Conservation (phyloP, 495 filamentous ascomycete genomes). For the Tirmania nivea region DNA sequence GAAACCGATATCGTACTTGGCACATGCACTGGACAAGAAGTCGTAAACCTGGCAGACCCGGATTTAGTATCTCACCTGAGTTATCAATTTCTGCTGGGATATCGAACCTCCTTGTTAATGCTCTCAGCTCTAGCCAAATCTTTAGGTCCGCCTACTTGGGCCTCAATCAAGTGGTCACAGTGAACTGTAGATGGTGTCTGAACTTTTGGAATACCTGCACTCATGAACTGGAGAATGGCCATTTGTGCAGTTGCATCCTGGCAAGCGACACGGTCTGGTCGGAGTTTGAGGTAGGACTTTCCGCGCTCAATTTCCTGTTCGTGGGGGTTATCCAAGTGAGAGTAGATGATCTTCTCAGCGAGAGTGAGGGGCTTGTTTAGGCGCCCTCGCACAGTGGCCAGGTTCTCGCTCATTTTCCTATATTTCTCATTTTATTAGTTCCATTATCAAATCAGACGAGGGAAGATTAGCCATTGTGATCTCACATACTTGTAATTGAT, state of each 20-base stretch:
- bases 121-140: constrained; percentile 76
- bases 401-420: constrained; percentile 97
- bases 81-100: background rate
- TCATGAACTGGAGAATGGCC: constrained; percentile 99
- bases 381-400: constrained; percentile 63
- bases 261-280: constrained; percentile 94
- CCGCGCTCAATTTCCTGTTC: constrained; percentile 67
- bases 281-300: constrained; percentile 81
- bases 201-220: constrained; percentile 81
- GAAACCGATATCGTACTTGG: constrained; percentile 99
- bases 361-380: constrained; percentile 84
- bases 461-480: too few relatives aligned
- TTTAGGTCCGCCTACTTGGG: constrained; percentile 80
- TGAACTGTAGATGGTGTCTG: constrained; percentile 92
- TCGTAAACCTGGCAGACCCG: constrained; percentile 45
- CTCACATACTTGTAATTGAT: constrained; percentile 50
- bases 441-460: background rate
- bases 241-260: constrained; percentile 99
- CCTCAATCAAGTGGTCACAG: constrained; percentile 99
- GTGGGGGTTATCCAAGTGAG: constrained; percentile 92
- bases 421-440: constrained; percentile 26
- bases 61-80: background rate
- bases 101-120: constrained; percentile 75
- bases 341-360: constrained; percentile 98
- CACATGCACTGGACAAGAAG: constrained; percentile 82